Evolutionary conservation across 1,284 basidiomycete species (phyloP), one percentile per base, ranked within the genome.

Genomic region (Ustanciosporium gigantosporum): DNA sequence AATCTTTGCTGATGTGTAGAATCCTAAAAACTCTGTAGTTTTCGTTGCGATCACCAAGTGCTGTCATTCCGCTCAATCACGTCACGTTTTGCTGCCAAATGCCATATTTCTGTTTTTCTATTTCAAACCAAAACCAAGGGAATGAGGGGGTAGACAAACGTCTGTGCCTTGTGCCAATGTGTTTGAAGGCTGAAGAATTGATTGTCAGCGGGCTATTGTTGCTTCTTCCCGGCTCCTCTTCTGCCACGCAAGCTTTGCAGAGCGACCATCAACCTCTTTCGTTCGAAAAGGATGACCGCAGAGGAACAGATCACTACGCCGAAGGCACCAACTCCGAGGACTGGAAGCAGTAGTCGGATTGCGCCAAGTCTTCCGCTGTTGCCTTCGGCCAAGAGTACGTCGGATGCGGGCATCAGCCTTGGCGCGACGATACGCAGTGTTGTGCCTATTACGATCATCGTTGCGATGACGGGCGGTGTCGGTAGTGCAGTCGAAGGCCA

Each of bases 271-370:
- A 37, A 17, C 21, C 21, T 21, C 7, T 11, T 6, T 5, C 36
- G 36, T 6, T 37, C 36, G 36, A 37, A 37, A 9, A 23, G 9
- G 3, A 31, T 15, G 24, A 27, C 21, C 19, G 25, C 13, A 19
- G 11, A 9, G 25, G 20, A n/a, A 14, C 25, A 41, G 6, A 32
- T 7, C 7, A 31, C 27, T 16, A 37, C 9, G 32, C 32, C 32
- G 8, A 19, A 9, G 11, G 32, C 32, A 11, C 32, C 32, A 8
- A 19, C 32, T 8, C 9, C 17, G 9, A 35, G 9, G 11, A 35
- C 17, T 9, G 60, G 49, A 20, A 52, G 2, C 11, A 62, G 31
- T 36, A 44, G 31, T 2, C 38, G 41, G 11, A 62, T n/a, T 4
- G 59, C 52, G n/a, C 31, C 27, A 37, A 62, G 11, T 6, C 48